phyloP scores from a whole-genome alignment of 2,329 filamentous ascomycete genomes.

The Cladosporium austrohemisphaericum region DNA sequence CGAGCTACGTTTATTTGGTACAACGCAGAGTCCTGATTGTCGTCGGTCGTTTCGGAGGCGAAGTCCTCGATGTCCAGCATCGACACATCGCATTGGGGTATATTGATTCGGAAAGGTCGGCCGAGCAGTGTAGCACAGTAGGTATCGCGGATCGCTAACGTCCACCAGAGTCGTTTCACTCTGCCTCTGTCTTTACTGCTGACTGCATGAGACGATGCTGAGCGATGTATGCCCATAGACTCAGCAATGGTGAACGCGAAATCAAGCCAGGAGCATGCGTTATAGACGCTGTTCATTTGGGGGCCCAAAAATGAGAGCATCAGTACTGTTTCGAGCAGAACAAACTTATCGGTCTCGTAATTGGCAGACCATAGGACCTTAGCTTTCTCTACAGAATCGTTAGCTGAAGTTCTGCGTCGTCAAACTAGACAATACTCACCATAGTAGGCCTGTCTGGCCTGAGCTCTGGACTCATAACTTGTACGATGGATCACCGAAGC shows the following conservation, averaged over 20 bases:
- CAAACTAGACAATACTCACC: not conserved
- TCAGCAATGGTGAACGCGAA: slow-evolving; percentile 24
- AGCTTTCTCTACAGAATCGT: slow-evolving; percentile 15
- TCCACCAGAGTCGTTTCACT: slow-evolving; percentile 24
- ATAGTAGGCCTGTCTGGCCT: slow-evolving; percentile 9
- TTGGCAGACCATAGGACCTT: slow-evolving; percentile 21
- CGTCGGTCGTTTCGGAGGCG: slow-evolving; percentile 3
- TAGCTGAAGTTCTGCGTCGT: too few relatives aligned
- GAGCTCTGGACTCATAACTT: not conserved
- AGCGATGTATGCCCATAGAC: slow-evolving; percentile 23
- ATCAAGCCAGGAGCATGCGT: slow-evolving; percentile 22
- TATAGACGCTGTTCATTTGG: slow-evolving; percentile 22
- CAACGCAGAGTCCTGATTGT: not conserved
- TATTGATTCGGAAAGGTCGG: slow-evolving; percentile 23
- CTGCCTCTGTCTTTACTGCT: slow-evolving; percentile 19
- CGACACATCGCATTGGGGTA: slow-evolving; percentile 21
- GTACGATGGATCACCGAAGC: slow-evolving; percentile 7
- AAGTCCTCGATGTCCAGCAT: slow-evolving; percentile 20
- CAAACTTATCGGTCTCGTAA: slow-evolving; percentile 24
- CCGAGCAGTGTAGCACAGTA: slow-evolving; percentile 20
- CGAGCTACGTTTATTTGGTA: slow-evolving; percentile 22
- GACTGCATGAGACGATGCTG: slow-evolving; percentile 15
- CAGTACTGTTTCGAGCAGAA: slow-evolving; percentile 20
- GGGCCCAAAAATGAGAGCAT: slow-evolving; percentile 23
- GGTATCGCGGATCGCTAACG: slow-evolving; percentile 21